Conservation (phyloP, 83 land plant genomes). For the Diphasiastrum complanatum region DNA sequence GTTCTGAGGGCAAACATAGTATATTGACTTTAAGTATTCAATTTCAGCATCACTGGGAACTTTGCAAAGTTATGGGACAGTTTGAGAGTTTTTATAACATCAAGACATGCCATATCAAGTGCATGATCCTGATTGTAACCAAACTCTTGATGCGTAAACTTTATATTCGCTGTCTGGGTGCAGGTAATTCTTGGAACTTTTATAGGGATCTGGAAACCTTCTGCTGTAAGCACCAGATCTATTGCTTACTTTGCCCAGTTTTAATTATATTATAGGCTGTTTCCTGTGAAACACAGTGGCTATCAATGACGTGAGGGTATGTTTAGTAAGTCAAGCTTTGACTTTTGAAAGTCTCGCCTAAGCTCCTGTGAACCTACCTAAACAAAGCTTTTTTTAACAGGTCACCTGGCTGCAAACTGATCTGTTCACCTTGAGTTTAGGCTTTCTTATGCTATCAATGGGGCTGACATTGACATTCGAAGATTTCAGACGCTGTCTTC, state of each 20-base stretch:
- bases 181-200: constrained; percentile 90
- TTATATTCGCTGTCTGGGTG: neutral
- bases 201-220: constrained; percentile 85
- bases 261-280: too few relatives aligned
- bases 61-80: neutral
- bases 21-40: neutral
- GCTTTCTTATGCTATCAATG: constrained; percentile 98
- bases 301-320: too few relatives aligned
- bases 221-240: constrained; percentile 43
- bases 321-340: too few relatives aligned
- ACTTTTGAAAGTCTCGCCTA: too few relatives aligned
- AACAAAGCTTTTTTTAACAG: constrained; percentile 27
- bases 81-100: neutral
- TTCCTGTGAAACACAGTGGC: too few relatives aligned
- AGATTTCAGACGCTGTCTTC: constrained; percentile 81
- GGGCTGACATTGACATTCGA: constrained; percentile 95
- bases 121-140: too few relatives aligned
- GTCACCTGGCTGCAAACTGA: constrained; percentile 97
- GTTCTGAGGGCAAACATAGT: neutral
- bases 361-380: neutral
- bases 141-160: too few relatives aligned
- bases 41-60: neutral
- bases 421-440: constrained; percentile 78
- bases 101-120: neutral
- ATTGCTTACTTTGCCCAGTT: neutral